These are phyloP conservation scores for Nemania sp. DNA, from an alignment of 2,329 filamentous ascomycete species.

Conservation along the genomic window DNA sequence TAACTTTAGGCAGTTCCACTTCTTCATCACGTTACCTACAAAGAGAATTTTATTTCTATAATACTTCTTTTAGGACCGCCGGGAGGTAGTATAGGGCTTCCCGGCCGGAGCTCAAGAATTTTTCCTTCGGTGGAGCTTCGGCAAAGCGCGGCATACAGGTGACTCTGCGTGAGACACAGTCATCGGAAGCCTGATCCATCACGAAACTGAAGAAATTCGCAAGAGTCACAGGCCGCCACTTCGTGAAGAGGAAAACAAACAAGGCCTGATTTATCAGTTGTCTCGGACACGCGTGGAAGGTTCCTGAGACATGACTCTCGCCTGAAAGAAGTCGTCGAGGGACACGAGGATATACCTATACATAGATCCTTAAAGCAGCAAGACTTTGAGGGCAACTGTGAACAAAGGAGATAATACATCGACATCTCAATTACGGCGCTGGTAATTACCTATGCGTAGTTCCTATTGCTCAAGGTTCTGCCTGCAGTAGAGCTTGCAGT, in stretches of 20 bases:
- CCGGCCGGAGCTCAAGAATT: too few species aligned
- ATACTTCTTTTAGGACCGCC: too few species aligned
- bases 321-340: background rate
- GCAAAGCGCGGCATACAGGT: constrained; percentile 30
- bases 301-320: background rate
- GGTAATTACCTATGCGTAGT: background rate
- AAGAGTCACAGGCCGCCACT: too few species aligned
- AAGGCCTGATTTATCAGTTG: background rate
- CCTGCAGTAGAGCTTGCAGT: background rate
- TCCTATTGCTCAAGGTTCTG: background rate
- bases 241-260: too few species aligned
- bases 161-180: constrained; percentile 16
- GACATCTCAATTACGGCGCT: background rate
- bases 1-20: constrained; percentile 1
- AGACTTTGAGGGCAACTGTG: too few species aligned
- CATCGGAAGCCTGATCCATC: constrained; percentile 3
- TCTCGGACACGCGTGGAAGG: background rate
- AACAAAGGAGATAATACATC: background rate
- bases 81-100: too few species aligned
- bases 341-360: too few species aligned
- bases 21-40: background rate
- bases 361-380: too few species aligned
- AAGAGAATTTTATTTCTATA: constrained; percentile 1
- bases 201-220: background rate
- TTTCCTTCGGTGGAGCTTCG: constrained; percentile 31